These are phyloP conservation scores for Rhodotorula graminis DNA, from an alignment of 768 basidiomycete species.

Conservation along the genomic window DNA sequence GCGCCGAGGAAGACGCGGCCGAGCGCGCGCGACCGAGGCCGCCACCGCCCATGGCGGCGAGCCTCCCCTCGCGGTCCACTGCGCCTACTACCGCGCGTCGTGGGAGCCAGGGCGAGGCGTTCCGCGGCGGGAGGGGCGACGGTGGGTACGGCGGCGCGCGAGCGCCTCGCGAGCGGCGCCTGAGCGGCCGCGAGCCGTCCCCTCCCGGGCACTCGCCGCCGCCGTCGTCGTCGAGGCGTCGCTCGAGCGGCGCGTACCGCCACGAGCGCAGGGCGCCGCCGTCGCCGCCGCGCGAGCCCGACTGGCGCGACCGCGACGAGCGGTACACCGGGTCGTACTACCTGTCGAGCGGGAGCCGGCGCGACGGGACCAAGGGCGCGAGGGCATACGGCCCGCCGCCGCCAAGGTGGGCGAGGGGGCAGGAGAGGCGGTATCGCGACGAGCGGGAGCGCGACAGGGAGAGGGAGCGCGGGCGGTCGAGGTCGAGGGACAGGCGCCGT, in stretches of 20 bases:
- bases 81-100: not conserved
- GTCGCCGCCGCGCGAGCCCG: constrained; percentile 8
- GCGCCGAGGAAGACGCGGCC: constrained; percentile 8
- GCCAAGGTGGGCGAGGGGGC: not conserved
- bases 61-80: not conserved
- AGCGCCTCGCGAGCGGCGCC: not conserved
- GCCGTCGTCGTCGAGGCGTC: not conserved
- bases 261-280: not conserved
- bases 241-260: not conserved
- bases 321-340: constrained; percentile 22
- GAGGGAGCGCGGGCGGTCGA: not conserved
- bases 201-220: no score
- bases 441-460: not conserved
- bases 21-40: not conserved
- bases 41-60: constrained; percentile 4
- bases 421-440: not conserved
- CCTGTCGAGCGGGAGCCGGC: constrained; percentile 8
- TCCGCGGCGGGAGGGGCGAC: not conserved
- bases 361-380: not conserved
- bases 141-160: not conserved
- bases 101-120: not conserved
- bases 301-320: constrained; percentile 30
- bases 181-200: not conserved
- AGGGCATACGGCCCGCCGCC: not conserved
- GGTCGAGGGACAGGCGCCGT: not conserved